Evolutionary conservation across 2,329 filamentous ascomycete species (phyloP).

Genomic region (Macrophomina phaseolina): DNA sequence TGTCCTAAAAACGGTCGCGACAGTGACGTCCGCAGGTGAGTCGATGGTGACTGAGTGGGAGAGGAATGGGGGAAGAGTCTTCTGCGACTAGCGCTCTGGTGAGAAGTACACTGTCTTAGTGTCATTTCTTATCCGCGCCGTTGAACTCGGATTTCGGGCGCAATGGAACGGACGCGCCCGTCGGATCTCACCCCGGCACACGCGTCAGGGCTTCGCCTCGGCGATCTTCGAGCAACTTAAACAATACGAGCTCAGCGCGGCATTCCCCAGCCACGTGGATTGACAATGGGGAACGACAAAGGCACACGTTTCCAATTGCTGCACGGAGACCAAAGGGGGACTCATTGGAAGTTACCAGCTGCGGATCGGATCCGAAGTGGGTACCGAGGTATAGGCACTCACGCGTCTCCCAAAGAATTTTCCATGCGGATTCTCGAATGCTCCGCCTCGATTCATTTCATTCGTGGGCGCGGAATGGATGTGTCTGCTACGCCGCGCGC

Average conservation of each 20-base stretch:
- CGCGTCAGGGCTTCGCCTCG: not conserved
- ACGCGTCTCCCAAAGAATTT: not conserved
- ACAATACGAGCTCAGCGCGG: not conserved
- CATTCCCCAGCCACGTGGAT: conserved; percentile 1
- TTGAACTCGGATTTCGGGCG: too few relatives aligned
- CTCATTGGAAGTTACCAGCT: not conserved
- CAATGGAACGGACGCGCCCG: not conserved
- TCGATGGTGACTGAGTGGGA: too few relatives aligned
- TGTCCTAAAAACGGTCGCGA: too few relatives aligned
- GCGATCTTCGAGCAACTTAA: not conserved
- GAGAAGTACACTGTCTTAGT: too few relatives aligned
- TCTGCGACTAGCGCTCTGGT: too few relatives aligned
- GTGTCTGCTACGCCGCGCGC: not conserved
- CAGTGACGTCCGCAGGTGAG: not conserved
- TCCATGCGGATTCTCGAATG: not conserved
- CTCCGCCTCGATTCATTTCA: not conserved
- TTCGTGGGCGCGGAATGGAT: not conserved
- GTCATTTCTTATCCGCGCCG: too few relatives aligned
- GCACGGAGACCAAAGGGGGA: not conserved
- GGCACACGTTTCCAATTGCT: not conserved
- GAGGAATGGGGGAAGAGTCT: too few relatives aligned
- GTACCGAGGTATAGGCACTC: not conserved
- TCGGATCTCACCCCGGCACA: not conserved
- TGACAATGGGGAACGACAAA: not conserved
- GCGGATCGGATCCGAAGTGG: not conserved